phyloP scores from a whole-genome alignment of 2,329 filamentous ascomycete genomes.

The Talaromyces sp. region DNA sequence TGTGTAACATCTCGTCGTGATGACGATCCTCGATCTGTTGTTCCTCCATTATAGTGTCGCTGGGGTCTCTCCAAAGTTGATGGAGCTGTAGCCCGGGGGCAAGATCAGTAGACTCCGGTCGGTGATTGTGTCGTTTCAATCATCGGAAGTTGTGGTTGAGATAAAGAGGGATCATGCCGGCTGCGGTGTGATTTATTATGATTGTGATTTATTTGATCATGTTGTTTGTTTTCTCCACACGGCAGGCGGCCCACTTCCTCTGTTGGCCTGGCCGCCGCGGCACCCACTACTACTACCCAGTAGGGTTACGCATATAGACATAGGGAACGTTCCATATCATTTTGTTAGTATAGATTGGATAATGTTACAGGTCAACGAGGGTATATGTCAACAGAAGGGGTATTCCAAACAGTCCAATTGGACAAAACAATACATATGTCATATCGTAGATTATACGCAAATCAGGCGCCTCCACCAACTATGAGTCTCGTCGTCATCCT shows the following conservation, averaged over 20 bases:
- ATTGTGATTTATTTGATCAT: not conserved
- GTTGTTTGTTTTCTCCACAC: conserved; percentile 20
- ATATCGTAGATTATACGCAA: conserved; percentile 13
- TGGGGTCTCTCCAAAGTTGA: not conserved
- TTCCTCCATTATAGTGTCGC: conserved; percentile 6
- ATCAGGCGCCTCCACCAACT: conserved; percentile 13
- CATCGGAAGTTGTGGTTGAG: not conserved
- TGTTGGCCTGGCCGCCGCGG: conserved; percentile 14
- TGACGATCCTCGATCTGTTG: not conserved
- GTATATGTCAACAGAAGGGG: conserved; percentile 3
- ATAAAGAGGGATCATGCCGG: not conserved
- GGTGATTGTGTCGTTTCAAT: not conserved
- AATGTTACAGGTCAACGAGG: not conserved
- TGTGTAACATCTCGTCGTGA: not conserved
- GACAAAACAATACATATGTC: not conserved
- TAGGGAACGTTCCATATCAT: too few species aligned
- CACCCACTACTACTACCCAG: not conserved
- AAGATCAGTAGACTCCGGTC: not conserved
- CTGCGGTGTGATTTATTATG: not conserved
- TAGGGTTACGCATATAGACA: too few species aligned
- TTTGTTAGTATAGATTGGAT: not conserved
- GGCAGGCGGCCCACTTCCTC: conserved; percentile 14
- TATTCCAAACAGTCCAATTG: conserved; percentile 1
- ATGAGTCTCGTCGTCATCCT: not conserved
- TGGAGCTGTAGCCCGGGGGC: not conserved